Base-by-base conservation (phyloP, 2,329 filamentous ascomycete species). In the Capronia coronata region DNA sequence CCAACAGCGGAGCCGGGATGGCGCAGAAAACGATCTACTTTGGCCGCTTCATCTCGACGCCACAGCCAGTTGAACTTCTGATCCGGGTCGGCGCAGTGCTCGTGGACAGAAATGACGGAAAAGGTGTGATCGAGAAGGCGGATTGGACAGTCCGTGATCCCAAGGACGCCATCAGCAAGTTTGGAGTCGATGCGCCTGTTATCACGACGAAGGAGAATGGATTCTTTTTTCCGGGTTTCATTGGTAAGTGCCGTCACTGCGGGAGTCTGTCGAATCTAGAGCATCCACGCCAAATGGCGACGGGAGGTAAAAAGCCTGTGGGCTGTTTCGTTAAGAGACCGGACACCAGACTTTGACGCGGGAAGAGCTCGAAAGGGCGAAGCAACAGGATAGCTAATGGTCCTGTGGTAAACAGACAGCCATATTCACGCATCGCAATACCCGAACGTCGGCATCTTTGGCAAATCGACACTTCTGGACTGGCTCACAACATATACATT, bases 401-500 rank as follows among this genome's bases (percentile, higher is more conserved):
- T 16, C 11, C 7, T 11, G 3, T 19, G 34, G 14, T 6, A 18
- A n/a, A 37, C 55, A 91, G 91, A 98, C 67, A 95, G 93, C 1
- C 93, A 98, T 66, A 86, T 95, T 50, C 93, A 98, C 66, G 93
- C 93, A 7, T 80, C 90, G 0, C 93, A 98, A 71, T 96, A 95
- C 62, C 89, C 91, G 50, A 98, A 98, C 64, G 80, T 82, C 1
- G 93, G 93, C 51, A 84, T 98, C 56, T 97, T 97, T 65, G 93
- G 93, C 62, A 93, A 90, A 58, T 84, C 87, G 0, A 96, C 91
- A 0, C 82, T 98, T 25, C 78, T 98, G 11, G 85, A 93, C 69
- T 98, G 93, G 93, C 75, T 98, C 3, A 79, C 90, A 61, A 93
- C 76, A 13, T 97, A 98, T 72, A 98, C 93, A 0, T 98, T 97